A percentile compares a stretch with the other conserved stretches of the same genome.
Conservation (phyloP, 106 monocot genomes). For the Alisma plantagoaquatica region DNA sequence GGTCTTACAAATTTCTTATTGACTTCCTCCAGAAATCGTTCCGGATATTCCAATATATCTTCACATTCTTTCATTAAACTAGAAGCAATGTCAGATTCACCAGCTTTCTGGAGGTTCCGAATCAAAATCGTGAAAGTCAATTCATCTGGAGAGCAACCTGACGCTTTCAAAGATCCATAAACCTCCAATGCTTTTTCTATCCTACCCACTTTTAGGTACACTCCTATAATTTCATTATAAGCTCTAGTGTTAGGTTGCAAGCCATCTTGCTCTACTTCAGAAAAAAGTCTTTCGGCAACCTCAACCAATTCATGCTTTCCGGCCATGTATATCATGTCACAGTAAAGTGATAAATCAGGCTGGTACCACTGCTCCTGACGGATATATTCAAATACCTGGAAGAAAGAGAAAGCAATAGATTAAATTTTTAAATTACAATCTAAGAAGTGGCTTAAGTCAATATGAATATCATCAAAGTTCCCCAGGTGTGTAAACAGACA, state of each 20-base stretch:
- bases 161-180: conserved; percentile 62
- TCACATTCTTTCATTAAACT: conserved; percentile 45
- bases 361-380: conserved; percentile 56
- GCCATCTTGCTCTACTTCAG: conserved; percentile 32
- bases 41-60: conserved; percentile 33
- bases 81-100: conserved; percentile 36
- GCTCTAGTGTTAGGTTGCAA: conserved; percentile 47
- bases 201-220: conserved; percentile 41
- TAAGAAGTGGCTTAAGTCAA: too few species aligned
- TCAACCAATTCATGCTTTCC: conserved; percentile 64
- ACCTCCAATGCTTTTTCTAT: conserved; percentile 58
- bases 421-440: too few species aligned
- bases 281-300: conserved; percentile 51
- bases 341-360: conserved; percentile 48
- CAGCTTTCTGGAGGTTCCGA: conserved; percentile 60
- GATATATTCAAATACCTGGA: conserved; percentile 57
- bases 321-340: conserved; percentile 71
- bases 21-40: conserved; percentile 54
- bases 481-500: too few species aligned
- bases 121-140: conserved; percentile 70
- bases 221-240: conserved; percentile 76
- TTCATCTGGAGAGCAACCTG: conserved; percentile 41
- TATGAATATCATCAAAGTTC: too few species aligned
- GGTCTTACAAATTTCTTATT: conserved; percentile 55
- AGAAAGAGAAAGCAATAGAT: too few species aligned